These are phyloP conservation scores for Mariannaea sp. DNA, from an alignment of 2,329 filamentous ascomycete genomes.

Conservation along the genomic window DNA sequence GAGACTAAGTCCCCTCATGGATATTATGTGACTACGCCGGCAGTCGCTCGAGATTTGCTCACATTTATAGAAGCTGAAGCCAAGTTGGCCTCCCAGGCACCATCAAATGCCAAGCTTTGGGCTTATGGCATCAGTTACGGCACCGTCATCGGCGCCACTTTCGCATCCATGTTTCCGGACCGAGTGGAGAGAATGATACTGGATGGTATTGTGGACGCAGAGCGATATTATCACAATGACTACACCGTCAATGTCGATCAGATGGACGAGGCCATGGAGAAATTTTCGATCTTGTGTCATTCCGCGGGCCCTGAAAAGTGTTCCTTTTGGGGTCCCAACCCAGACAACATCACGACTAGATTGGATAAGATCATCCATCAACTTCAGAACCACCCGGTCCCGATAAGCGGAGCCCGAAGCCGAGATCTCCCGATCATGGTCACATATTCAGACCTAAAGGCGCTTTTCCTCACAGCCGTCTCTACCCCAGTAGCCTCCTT, in stretches of 20 bases:
- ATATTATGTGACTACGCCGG: slow-evolving; percentile 42
- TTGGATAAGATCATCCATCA: slow-evolving; percentile 34
- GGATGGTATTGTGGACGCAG: slow-evolving; percentile 37
- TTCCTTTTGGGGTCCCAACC: slow-evolving; percentile 39
- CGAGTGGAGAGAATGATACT: slow-evolving; percentile 45
- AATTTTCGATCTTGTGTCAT: slow-evolving; percentile 33
- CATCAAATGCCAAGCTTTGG: slow-evolving; percentile 39
- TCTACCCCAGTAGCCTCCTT: slow-evolving; percentile 32
- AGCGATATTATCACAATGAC: slow-evolving; percentile 33
- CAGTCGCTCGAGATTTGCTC: slow-evolving; percentile 39
- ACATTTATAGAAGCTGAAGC: slow-evolving; percentile 40
- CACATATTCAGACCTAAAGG: slow-evolving; percentile 40
- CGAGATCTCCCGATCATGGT: slow-evolving; percentile 27
- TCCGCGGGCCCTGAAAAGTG: slow-evolving; percentile 34
- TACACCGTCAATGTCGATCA: slow-evolving; percentile 31
- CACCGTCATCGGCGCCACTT: slow-evolving; percentile 38
- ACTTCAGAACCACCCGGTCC: slow-evolving; percentile 35
- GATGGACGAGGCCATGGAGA: slow-evolving; percentile 29
- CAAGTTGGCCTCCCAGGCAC: slow-evolving; percentile 22
- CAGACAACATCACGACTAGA: slow-evolving; percentile 34
- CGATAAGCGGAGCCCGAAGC: slow-evolving; percentile 28
- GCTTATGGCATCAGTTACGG: slow-evolving; percentile 39
- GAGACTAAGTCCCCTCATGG: slow-evolving; percentile 33
- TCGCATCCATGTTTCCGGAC: slow-evolving; percentile 48
- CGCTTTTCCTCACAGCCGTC: slow-evolving; percentile 32